Conservation (phyloP, 148 eudicot species). For the Cornus suecica region DNA sequence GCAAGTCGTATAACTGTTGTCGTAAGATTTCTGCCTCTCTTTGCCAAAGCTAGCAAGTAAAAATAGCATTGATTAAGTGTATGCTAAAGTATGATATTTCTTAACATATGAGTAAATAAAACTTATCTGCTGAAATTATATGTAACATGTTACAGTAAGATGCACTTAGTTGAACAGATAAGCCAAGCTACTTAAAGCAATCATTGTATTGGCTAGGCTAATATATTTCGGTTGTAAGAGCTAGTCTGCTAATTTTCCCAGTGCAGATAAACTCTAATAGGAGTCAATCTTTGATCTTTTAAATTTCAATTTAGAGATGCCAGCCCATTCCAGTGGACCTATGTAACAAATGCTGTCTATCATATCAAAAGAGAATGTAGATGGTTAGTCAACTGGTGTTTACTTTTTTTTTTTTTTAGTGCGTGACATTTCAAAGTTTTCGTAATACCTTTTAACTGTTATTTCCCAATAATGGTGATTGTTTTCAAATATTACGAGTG, state of each 20-base stretch:
- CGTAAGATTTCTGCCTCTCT: slow-evolving; percentile 69
- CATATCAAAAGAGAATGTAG: neutral
- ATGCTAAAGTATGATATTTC: neutral
- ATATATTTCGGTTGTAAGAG: neutral
- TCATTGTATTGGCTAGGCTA: neutral
- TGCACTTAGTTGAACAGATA: neutral
- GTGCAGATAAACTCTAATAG: neutral
- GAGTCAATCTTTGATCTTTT: neutral
- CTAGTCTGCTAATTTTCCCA: neutral
- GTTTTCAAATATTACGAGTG: too few relatives aligned
- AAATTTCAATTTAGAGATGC: neutral
- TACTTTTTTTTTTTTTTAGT: too few relatives aligned
- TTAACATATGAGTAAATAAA: neutral
- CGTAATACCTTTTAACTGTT: neutral
- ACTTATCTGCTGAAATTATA: neutral
- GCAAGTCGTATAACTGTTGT: slow-evolving; percentile 62
- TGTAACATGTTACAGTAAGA: neutral
- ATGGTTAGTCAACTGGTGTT: neutral
- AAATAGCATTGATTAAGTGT: slow-evolving; percentile 18
- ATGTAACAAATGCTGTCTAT: neutral
- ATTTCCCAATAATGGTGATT: neutral
- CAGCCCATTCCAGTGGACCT: neutral
- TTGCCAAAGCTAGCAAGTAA: slow-evolving; percentile 73
- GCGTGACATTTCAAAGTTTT: neutral
- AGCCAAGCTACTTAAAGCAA: slow-evolving; percentile 9